Conservation (phyloP, 2,329 filamentous ascomycete genomes). For the Aureobasidium sp. region DNA sequence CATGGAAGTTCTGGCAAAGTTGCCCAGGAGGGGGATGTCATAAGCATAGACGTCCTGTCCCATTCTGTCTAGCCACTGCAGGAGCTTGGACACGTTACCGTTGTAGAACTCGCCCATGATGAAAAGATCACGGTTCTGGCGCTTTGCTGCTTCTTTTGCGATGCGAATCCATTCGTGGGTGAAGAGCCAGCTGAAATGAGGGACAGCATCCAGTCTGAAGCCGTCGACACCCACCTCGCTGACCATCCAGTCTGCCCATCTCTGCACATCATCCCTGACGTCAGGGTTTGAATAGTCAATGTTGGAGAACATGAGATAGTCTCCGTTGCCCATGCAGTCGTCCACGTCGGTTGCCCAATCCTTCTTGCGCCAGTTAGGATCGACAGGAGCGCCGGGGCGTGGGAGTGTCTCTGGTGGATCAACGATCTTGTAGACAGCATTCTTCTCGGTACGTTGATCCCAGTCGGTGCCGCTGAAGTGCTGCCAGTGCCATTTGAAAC, state of each 20-base stretch:
- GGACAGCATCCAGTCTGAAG: conserved; percentile 64
- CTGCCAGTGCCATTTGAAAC: conserved; percentile 57
- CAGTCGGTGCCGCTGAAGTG: conserved; percentile 66
- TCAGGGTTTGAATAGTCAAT: conserved; percentile 59
- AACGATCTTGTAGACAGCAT: conserved; percentile 59
- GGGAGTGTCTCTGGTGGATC: conserved; percentile 27
- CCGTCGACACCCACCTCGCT: conserved; percentile 55
- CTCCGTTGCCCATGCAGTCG: conserved; percentile 57
- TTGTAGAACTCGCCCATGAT: conserved; percentile 66
- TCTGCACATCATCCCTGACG: conserved; percentile 56
- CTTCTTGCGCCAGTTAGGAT: conserved; percentile 41
- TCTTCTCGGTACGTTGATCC: conserved; percentile 50
- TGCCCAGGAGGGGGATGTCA: conserved; percentile 44
- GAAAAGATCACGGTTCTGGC: conserved; percentile 47
- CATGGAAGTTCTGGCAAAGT: conserved; percentile 48
- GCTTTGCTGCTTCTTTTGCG: conserved; percentile 42
- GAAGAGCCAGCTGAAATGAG: conserved; percentile 65
- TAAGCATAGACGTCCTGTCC: conserved; percentile 9
- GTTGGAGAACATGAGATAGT: conserved; percentile 67
- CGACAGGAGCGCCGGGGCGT: background rate
- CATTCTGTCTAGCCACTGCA: conserved; percentile 41
- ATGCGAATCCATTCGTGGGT: conserved; percentile 56
- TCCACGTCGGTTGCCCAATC: conserved; percentile 58
- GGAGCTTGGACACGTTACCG: conserved; percentile 49
- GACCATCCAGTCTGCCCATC: conserved; percentile 63